Percentiles rank a stretch among this genome's conserved stretches.
phyloP scores from a whole-genome alignment of 257 asterid genomes.

The Solanum habrochaites region DNA sequence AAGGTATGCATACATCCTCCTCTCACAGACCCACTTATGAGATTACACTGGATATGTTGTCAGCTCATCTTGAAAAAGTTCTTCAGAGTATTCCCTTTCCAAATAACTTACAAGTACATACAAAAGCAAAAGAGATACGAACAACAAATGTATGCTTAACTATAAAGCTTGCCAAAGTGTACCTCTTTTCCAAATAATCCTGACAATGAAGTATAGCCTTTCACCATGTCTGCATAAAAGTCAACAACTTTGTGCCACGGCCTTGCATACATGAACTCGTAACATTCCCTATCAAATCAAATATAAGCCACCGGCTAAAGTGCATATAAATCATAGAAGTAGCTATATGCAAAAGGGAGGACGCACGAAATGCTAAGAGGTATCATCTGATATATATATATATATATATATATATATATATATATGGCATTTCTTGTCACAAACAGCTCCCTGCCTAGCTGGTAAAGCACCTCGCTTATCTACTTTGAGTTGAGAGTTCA shows the following conservation, averaged over 20 bases:
- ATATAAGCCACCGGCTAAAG: background rate
- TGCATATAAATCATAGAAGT: background rate
- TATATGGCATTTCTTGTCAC: background rate
- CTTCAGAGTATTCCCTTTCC: background rate
- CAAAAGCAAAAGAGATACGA: background rate
- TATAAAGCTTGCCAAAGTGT: background rate
- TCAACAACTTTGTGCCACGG: constrained; percentile 65
- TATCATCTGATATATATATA: background rate
- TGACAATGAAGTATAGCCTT: constrained; percentile 38
- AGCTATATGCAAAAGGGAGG: background rate
- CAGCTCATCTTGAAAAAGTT: background rate
- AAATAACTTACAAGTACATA: background rate
- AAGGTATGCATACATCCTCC: background rate
- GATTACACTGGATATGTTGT: background rate
- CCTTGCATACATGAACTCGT: constrained; percentile 66
- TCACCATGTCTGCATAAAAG: constrained; percentile 63
- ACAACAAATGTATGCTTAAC: background rate
- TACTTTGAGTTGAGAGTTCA: background rate
- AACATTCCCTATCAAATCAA: constrained; percentile 62
- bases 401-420: background rate
- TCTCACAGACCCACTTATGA: background rate
- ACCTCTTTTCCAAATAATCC: constrained; percentile 62
- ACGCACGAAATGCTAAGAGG: background rate
- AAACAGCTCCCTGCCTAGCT: background rate
- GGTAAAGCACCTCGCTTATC: background rate